Percentiles rank a stretch among this genome's conserved stretches.
phyloP scores from a whole-genome alignment of 495 filamentous ascomycete species.

The Annulohypoxylon stygium region DNA sequence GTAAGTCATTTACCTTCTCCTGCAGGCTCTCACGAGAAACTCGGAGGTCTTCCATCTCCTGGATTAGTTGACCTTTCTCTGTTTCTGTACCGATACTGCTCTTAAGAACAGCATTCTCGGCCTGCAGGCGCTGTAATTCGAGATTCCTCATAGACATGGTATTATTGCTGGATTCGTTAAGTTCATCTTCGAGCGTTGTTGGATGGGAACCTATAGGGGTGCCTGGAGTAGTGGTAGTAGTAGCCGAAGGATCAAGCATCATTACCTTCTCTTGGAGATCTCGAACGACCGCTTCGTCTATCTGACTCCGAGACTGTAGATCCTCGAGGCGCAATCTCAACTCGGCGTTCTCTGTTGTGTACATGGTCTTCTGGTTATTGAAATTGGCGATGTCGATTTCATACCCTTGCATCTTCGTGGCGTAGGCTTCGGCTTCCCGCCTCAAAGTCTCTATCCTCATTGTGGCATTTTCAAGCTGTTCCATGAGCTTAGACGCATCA shows the following conservation, averaged over 20 bases:
- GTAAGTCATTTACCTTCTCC: conserved; percentile 60
- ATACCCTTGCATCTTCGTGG: conserved; percentile 50
- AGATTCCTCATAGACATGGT: conserved; percentile 50
- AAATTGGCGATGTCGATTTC: conserved; percentile 51
- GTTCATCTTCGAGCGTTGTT: conserved; percentile 48
- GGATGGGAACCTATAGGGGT: conserved; percentile 41
- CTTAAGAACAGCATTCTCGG: conserved; percentile 66
- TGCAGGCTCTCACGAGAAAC: conserved; percentile 55
- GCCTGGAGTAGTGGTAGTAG: conserved; percentile 19
- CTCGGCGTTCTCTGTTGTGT: conserved; percentile 46
- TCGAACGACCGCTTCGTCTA: conserved; percentile 47
- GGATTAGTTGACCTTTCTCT: conserved; percentile 62
- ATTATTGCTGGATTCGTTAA: conserved; percentile 52
- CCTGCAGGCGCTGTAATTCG: conserved; percentile 65
- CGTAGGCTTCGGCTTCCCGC: conserved; percentile 50
- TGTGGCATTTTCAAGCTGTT: conserved; percentile 58
- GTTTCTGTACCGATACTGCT: conserved; percentile 62
- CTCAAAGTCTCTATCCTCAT: conserved; percentile 46
- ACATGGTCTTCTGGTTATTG: conserved; percentile 47
- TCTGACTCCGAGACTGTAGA: conserved; percentile 47
- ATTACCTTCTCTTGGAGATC: conserved; percentile 52
- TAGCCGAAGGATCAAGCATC: conserved; percentile 50
- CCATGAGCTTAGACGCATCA: conserved; percentile 60
- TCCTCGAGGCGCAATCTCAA: conserved; percentile 43
- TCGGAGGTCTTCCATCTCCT: conserved; percentile 60